phyloP scores from a whole-genome alignment of 2,329 filamentous ascomycete species.

The Colletotrichum noveboracense region DNA sequence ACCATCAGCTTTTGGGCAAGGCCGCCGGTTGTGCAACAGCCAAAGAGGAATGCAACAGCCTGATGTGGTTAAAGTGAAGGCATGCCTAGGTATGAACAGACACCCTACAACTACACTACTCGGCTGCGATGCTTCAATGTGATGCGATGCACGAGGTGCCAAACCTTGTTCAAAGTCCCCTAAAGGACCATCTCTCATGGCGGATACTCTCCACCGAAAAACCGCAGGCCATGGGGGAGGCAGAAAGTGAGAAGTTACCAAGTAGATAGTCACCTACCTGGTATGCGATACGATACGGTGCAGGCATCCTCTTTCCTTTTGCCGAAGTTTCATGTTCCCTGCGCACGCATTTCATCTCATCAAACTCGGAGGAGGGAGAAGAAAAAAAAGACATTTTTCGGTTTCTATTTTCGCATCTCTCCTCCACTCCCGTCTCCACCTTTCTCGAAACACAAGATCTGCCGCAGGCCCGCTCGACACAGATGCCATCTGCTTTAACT shows the following conservation, averaged over 20 bases:
- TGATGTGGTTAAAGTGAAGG: neutral
- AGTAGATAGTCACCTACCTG: neutral
- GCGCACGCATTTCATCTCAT: constrained; percentile 11
- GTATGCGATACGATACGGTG: neutral
- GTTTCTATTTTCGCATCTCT: constrained; percentile 13
- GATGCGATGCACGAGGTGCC: neutral
- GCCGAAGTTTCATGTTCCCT: constrained; percentile 20
- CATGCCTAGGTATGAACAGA: neutral
- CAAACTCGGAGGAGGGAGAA: neutral
- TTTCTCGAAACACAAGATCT: constrained; percentile 20
- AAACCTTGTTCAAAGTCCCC: neutral
- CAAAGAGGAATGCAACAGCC: neutral
- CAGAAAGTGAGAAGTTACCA: neutral
- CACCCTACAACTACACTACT: neutral
- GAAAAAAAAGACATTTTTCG: neutral
- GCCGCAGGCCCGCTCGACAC: constrained; percentile 7
- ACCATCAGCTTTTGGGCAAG: neutral
- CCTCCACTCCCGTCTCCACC: constrained; percentile 1
- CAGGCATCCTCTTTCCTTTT: neutral
- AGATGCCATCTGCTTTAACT: neutral
- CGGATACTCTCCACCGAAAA: neutral
- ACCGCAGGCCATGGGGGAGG: neutral
- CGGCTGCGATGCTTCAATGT: neutral
- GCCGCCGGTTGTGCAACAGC: neutral
- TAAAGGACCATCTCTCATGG: neutral